These are phyloP conservation scores for Exophiala aquamarina DNA, from an alignment of 2,329 filamentous ascomycete species.

Conservation along the genomic window DNA sequence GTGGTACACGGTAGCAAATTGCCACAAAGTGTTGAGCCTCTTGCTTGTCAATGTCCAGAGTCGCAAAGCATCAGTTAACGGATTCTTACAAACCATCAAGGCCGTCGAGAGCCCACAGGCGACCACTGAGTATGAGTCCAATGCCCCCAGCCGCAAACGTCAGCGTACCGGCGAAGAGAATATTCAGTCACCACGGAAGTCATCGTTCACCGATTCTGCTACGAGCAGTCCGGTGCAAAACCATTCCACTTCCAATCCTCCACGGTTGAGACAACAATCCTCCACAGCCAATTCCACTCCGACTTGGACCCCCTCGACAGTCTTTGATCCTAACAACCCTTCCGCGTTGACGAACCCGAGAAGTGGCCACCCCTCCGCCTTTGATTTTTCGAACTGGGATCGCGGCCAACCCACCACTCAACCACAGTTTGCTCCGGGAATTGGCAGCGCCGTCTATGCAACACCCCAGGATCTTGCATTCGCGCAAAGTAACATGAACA, in stretches of 20 bases:
- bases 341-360: constrained; percentile 15
- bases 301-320: constrained; percentile 17
- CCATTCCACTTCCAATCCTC: constrained; percentile 2
- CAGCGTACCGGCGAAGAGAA: constrained; percentile 16
- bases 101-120: constrained; percentile 18
- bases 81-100: constrained; percentile 23
- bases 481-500: constrained; percentile 26
- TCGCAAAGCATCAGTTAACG: constrained; percentile 24
- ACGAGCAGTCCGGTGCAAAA: constrained; percentile 18
- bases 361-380: constrained; percentile 2
- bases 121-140: constrained; percentile 14
- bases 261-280: constrained; percentile 9
- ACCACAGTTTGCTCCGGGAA: constrained; percentile 14
- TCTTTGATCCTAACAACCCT: constrained; percentile 17
- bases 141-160: constrained; percentile 32
- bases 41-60: constrained; percentile 36
- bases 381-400: constrained; percentile 25
- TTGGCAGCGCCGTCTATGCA: constrained; percentile 24
- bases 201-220: constrained; percentile 17
- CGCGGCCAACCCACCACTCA: constrained; percentile 23
- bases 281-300: constrained; percentile 17
- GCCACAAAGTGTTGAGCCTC: constrained; percentile 37
- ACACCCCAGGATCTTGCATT: constrained; percentile 26
- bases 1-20: constrained; percentile 43
- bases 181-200: constrained; percentile 17